Base-by-base conservation (phyloP, 1,139 yeast species). In the Suhomyces yuchorum region DNA sequence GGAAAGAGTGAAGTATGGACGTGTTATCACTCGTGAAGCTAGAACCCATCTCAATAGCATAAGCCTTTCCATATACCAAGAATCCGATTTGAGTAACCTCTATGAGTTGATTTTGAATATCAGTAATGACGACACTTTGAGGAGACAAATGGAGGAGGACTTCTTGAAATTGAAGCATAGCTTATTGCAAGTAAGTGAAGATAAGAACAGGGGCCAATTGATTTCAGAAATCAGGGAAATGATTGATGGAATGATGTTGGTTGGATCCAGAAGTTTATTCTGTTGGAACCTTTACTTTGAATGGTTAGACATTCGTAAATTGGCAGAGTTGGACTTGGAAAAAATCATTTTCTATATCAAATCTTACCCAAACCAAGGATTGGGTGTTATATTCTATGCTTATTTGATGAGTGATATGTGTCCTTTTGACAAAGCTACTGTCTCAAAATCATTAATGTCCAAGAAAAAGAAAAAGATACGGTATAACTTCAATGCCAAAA, bases 221-320 rank as follows among this genome's bases (percentile, higher is more conserved):
- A 67, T 68, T n/a, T 56, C 56, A 2, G 76, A 79, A 37, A 70
- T 90, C 3, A 70, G 70, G 44, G 81, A 79, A 11, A 75, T 82
- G 76, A 81, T 84, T 1, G 85, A 82, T 18, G 96, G 87, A 35
- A 81, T 92, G 84, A 82, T 91, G 3, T 67, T 85, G 23, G 81
- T 93, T 12, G 78, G 80, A 37, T 80, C 84, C 14, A 75, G 77
- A 0, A 82, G 84, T 22, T 69, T 78, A 24, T 70, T 80, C 36
- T 90, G 93, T 1, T 93, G 97, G 96, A 75, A 78, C 43, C 62
- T 86, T 12, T 82, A 82, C 56, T 81, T 91, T 56, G 96, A 93
- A 57, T 87, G 93, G 86, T 56, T 68, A 32, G 97, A 93, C 62
- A 77, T 76, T 8, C 63, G 62, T 3, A 68, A 73, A 8, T 63